Conservation (phyloP, 1,284 basidiomycete species). For the Pterulicium gracile region DNA sequence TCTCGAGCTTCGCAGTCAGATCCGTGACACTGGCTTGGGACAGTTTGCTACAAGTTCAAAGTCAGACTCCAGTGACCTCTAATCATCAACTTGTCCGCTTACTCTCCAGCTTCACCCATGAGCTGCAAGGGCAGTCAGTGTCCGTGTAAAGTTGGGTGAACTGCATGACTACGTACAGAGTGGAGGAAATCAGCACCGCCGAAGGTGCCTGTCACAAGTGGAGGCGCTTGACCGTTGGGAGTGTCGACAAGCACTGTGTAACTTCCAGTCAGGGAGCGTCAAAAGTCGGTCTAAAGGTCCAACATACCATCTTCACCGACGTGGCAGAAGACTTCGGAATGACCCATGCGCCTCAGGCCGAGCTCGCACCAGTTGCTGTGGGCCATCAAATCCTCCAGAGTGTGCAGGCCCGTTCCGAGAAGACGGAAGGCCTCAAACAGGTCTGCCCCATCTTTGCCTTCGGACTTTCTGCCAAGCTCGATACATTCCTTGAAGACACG, state of each 20-base stretch:
- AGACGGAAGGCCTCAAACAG: constrained; percentile 67
- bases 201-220: constrained; percentile 69
- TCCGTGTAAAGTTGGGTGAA: neutral
- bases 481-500: constrained; percentile 58
- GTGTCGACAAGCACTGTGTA: constrained; percentile 45
- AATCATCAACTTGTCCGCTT: too few relatives aligned
- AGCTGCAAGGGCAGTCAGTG: neutral
- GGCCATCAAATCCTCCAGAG: constrained; percentile 68
- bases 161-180: neutral
- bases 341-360: constrained; percentile 61
- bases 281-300: neutral
- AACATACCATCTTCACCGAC: constrained; percentile 62
- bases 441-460: constrained; percentile 41
- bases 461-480: constrained; percentile 43
- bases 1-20: constrained; percentile 57
- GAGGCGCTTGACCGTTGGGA: constrained; percentile 63
- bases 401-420: constrained; percentile 63
- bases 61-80: too few relatives aligned
- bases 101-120: constrained; percentile 46
- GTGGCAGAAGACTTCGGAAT: constrained; percentile 73
- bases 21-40: constrained; percentile 76
- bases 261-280: constrained; percentile 3
- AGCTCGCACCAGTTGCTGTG: constrained; percentile 79
- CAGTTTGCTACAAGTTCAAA: constrained; percentile 34
- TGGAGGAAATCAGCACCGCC: constrained; percentile 9